Evolutionary conservation across 2,329 filamentous ascomycete genomes (phyloP), one percentile per base, ranked within the genome.

Genomic region (Trichoderma breve): DNA sequence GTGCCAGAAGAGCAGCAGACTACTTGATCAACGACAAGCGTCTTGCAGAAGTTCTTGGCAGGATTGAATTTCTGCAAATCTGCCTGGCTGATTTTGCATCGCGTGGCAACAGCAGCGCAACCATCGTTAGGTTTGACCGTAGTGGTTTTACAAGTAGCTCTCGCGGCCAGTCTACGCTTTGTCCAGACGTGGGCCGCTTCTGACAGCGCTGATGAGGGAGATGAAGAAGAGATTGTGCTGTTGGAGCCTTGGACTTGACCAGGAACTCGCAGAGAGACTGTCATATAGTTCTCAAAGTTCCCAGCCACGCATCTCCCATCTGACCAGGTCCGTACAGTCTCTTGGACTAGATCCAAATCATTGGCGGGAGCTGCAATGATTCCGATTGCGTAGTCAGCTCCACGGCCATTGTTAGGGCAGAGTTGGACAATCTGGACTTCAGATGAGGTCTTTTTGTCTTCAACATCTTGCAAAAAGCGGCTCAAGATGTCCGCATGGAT

Each of bases 11-110:
- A 73, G 71, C 76, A 77, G 72, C 76, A 76, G 21, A 76, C 72
- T 9, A 32, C 47, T 53, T 76, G 64, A 43, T 66, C 74, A 11
- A 62, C 24, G n/a, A 70, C 73, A 11, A 78, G 74, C 7, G 74
- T 75, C 21, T 30, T 73, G 74, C 76, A 77, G n/a, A 78, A 75
- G 57, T 74, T 73, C 8, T 62, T 32, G 66, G 39, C 30, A 3
- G 74, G 47, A 61, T 84, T 84, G 74, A 78, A 82, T 43, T 78
- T 76, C 11, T 71, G 72, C 43, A 82, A 76, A 14, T 82, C 72
- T 8, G 74, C 72, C 24, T 74, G 66, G 2, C 75, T 76, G 47
- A 83, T 81, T 12, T 77, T 76, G 72, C 81, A 83, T 68, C 75
- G 72, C 11, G 74, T n/a, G 1, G 81, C 80, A 9, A 83, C 70